phyloP scores from a whole-genome alignment of 257 asterid species.

The Echites panduratus region DNA sequence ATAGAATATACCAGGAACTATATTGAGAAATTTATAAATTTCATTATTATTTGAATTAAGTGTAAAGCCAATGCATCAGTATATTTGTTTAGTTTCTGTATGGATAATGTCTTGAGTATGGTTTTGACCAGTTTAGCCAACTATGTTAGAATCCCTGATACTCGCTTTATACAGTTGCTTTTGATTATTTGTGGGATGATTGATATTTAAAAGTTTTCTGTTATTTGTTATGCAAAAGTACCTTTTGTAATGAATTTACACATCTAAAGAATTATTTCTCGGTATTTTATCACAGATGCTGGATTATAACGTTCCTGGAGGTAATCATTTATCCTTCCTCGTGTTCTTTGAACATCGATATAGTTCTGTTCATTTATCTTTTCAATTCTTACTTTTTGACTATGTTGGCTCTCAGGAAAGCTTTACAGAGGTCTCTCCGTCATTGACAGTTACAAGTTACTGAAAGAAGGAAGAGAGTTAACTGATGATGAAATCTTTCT shows the following conservation, averaged over 20 bases:
- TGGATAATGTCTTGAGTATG: no score
- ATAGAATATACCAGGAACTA: no score
- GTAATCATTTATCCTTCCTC: constrained; percentile 31
- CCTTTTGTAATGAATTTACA: not conserved
- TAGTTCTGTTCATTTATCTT: not conserved
- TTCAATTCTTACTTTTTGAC: not conserved
- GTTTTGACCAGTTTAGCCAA: no score
- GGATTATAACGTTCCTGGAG: constrained; percentile 98
- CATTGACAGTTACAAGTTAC: constrained; percentile 77
- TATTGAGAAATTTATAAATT: no score
- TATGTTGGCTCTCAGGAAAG: constrained; percentile 54
- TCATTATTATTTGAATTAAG: no score
- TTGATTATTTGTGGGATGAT: not conserved
- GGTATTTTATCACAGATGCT: constrained; percentile 53
- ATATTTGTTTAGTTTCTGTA: no score
- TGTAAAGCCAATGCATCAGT: no score
- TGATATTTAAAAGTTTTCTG: not conserved
- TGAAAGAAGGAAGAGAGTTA: constrained; percentile 72
- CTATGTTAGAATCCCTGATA: no score
- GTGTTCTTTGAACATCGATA: not conserved
- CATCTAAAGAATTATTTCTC: constrained; percentile 13
- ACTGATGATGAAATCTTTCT: constrained; percentile 68
- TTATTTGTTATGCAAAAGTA: not conserved
- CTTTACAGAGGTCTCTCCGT: constrained; percentile 93
- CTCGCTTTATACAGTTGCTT: not conserved